These are phyloP conservation scores for Phalaenopsis aphrodite DNA, from an alignment of 106 monocot genomes.

Conservation along the genomic window DNA sequence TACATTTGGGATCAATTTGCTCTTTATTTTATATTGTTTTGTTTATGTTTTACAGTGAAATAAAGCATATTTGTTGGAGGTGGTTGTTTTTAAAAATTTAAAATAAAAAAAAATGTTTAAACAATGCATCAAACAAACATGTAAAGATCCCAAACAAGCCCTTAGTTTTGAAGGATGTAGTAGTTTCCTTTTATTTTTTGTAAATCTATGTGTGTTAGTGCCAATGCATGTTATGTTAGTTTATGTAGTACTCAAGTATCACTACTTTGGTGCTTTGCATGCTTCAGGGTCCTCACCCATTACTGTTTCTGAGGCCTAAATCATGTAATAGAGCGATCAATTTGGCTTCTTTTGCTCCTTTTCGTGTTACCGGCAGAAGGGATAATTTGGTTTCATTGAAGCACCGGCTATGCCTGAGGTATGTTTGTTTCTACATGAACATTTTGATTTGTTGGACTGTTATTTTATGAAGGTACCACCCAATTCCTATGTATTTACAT, in stretches of 20 bases:
- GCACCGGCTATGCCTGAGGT: slow-evolving; percentile 1
- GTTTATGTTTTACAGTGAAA: too few relatives aligned
- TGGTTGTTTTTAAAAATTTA: too few relatives aligned
- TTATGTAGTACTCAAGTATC: background rate
- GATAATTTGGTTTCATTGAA: background rate
- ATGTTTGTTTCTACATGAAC: slow-evolving; percentile 6
- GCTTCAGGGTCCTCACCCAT: slow-evolving; percentile 1
- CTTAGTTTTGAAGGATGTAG: background rate
- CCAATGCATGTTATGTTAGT: background rate
- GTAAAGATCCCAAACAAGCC: too few relatives aligned
- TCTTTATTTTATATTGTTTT: too few relatives aligned
- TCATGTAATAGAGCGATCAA: background rate
- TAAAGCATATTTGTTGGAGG: too few relatives aligned
- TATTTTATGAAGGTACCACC: background rate
- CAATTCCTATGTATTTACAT: background rate
- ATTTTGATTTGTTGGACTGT: slow-evolving; percentile 2
- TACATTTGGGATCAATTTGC: background rate
- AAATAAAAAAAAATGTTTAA: too few relatives aligned
- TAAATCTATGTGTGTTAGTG: background rate
- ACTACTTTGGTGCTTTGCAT: slow-evolving; percentile 3
- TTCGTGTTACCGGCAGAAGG: background rate
- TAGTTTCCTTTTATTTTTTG: background rate
- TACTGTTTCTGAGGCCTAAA: background rate
- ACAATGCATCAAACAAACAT: too few relatives aligned
- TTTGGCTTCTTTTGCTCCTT: background rate